Conservation (phyloP, 768 basidiomycete genomes). For the Suillus clintonianus region DNA sequence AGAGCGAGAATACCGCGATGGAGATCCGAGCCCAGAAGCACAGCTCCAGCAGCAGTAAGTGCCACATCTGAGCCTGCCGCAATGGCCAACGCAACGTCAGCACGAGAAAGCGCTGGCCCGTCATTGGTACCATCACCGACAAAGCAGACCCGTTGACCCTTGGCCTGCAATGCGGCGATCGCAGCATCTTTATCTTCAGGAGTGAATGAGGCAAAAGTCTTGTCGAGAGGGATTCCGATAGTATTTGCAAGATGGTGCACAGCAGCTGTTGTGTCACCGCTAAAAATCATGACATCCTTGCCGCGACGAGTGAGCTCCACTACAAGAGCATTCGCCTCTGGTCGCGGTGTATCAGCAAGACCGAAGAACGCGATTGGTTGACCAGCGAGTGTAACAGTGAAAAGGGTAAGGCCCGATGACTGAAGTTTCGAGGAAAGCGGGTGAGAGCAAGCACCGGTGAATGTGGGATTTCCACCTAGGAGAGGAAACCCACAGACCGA, state of each 20-base stretch:
- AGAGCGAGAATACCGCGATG: constrained; percentile 40
- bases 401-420: too few species aligned
- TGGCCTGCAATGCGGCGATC: constrained; percentile 28
- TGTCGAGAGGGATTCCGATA: constrained; percentile 40
- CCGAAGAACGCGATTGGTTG: constrained; percentile 30
- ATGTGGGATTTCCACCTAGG: too few species aligned
- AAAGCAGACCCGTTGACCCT: constrained; percentile 39
- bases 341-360: constrained; percentile 46
- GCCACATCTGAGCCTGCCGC: constrained; percentile 39
- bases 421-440: too few species aligned
- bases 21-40: constrained; percentile 39
- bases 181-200: constrained; percentile 48
- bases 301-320: constrained; percentile 27
- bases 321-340: constrained; percentile 42
- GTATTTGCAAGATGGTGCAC: constrained; percentile 39
- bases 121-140: constrained; percentile 59
- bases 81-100: constrained; percentile 50
- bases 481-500: constrained; percentile 9
- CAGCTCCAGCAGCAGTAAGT: constrained; percentile 48
- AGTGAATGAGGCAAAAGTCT: constrained; percentile 44
- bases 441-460: too few species aligned
- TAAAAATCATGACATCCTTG: constrained; percentile 32
- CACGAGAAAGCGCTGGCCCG: constrained; percentile 48
- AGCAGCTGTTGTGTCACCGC: constrained; percentile 49
- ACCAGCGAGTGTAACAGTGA: too few species aligned